Evolutionary conservation across 768 basidiomycete species (phyloP).

Genomic region (Pleurotus platypus): DNA sequence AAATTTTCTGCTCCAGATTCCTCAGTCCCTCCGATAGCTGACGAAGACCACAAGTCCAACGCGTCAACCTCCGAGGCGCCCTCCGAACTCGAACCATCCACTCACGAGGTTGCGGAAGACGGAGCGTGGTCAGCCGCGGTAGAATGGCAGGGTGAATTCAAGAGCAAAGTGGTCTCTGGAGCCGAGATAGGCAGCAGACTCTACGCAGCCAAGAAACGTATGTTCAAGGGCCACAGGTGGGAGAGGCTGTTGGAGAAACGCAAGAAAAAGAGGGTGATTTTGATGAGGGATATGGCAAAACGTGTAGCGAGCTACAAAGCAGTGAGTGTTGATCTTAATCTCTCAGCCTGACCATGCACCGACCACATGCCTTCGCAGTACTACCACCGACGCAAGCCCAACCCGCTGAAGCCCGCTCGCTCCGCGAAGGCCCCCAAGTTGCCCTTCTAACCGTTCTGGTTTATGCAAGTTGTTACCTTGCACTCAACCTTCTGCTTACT

Average conservation of each 20-base stretch:
- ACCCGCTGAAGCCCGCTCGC: slow-evolving; percentile 54
- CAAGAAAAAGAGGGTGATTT: slow-evolving; percentile 43
- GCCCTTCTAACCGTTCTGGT: slow-evolving; percentile 43
- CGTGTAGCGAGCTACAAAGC: slow-evolving; percentile 64
- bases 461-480: too few species aligned
- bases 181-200: slow-evolving; percentile 52
- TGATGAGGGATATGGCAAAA: slow-evolving; percentile 68
- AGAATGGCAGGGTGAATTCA: slow-evolving; percentile 39
- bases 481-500: slow-evolving; percentile 7
- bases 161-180: slow-evolving; percentile 40
- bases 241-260: slow-evolving; percentile 54
- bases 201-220: slow-evolving; percentile 74
- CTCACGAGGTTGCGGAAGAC: slow-evolving; percentile 6
- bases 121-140: slow-evolving; percentile 29
- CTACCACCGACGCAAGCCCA: slow-evolving; percentile 47
- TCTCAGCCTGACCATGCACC: too few species aligned
- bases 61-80: background rate
- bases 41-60: background rate
- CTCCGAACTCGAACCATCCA: background rate
- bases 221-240: slow-evolving; percentile 96
- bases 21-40: background rate
- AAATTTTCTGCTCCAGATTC: slow-evolving; percentile 34
- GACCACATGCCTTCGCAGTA: slow-evolving; percentile 24
- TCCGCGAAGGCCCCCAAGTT: slow-evolving; percentile 50
- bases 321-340: slow-evolving; percentile 32